Evolutionary conservation across 1,284 basidiomycete genomes (phyloP).

Genomic region (Polyporus tsugae): DNA sequence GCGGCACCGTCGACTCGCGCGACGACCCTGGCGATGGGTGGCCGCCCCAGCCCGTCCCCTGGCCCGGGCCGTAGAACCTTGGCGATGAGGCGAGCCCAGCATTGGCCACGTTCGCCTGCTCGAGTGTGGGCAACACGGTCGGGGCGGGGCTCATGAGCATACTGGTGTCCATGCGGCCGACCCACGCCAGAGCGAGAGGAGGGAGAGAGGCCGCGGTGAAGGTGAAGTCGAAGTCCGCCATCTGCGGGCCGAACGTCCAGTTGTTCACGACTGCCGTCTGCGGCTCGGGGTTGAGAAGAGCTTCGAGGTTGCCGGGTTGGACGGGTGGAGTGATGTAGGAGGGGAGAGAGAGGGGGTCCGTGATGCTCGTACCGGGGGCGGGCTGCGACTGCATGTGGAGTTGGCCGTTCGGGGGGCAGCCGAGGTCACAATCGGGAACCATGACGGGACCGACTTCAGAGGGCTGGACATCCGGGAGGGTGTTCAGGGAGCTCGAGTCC

Average conservation of each 20-base stretch:
- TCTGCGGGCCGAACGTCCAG: background rate
- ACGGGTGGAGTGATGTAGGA: background rate
- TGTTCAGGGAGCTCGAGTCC: background rate
- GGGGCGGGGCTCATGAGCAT: background rate
- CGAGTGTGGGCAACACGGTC: background rate
- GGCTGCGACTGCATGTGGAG: background rate
- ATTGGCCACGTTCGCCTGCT: background rate
- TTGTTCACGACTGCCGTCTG: background rate
- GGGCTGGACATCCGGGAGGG: background rate
- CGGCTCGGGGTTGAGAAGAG: background rate
- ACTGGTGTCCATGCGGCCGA: conserved; percentile 3
- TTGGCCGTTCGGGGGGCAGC: too few species aligned
- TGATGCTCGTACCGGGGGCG: background rate
- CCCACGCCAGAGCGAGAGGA: background rate
- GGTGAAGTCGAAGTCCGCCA: background rate
- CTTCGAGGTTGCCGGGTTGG: background rate
- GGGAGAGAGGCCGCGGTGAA: background rate
- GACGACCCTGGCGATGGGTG: background rate
- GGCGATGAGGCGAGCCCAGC: background rate
- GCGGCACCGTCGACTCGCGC: background rate
- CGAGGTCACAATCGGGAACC: background rate
- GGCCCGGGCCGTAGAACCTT: background rate
- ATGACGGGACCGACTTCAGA: background rate
- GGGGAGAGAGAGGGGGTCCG: background rate
- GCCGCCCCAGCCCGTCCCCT: too few species aligned